Base-by-base conservation (phyloP, 1,284 basidiomycete species). In the Puccinia novopanici region DNA sequence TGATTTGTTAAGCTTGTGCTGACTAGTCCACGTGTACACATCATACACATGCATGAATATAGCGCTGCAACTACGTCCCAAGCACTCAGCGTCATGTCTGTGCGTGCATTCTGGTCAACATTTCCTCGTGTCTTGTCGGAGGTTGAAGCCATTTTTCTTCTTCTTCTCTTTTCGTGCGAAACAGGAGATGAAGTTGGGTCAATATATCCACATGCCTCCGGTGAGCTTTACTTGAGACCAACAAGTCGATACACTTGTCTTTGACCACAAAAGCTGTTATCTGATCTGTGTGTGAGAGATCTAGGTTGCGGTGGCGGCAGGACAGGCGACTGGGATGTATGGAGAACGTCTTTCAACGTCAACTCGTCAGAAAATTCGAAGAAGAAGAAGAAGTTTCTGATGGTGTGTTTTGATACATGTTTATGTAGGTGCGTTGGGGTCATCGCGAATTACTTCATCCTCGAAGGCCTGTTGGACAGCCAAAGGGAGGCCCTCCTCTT, bases 171-270 rank as follows among this genome's bases (percentile, higher is more conserved):
- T n/a, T n/a, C n/a, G n/a, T n/a, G n/a, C n/a, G n/a, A n/a, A n/a
- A n/a, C n/a, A n/a, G 67, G 76, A 78, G 27, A 55, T 78, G 50
- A 78, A 78, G 65, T 37, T 78, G 30, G 76, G 76, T 12, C 76
- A 78, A 54, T 78, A 78, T 30, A 78, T 54, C 19, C 50, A 78
- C 40, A 52, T 78, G 40, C 67, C 76, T 40, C 50, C 63, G 63
- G 67, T 70, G 48, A 65, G 75, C 63, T n/a, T n/a, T 54, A 9
- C 13, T 54, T 67, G 24, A n/a, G n/a, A n/a, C n/a, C n/a, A n/a
- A n/a, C n/a, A n/a, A n/a, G n/a, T n/a, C n/a, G n/a, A n/a, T n/a
- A n/a, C n/a, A n/a, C n/a, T n/a, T n/a, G n/a, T n/a, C n/a, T n/a
- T n/a, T n/a, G n/a, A n/a, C n/a, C n/a, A n/a, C n/a, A n/a, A n/a